These are phyloP conservation scores for Fusarium chaquense DNA, from an alignment of 2,329 filamentous ascomycete genomes.

Conservation along the genomic window DNA sequence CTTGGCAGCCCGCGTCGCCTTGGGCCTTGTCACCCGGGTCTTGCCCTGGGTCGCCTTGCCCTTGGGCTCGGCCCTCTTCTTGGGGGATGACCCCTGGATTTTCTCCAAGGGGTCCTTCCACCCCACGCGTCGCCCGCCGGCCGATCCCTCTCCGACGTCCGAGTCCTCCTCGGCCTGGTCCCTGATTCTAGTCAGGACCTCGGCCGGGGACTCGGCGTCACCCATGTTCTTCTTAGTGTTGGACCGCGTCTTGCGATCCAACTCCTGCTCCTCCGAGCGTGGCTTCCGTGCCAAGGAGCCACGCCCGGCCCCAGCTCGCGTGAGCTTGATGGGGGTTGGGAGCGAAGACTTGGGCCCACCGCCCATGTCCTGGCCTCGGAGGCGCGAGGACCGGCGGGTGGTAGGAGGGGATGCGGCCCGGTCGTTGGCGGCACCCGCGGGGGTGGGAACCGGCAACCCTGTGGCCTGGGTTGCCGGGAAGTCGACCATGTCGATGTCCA, in stretches of 20 bases:
- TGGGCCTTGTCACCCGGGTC: conserved; percentile 51
- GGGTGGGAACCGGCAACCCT: background rate
- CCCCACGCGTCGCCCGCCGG: conserved; percentile 44
- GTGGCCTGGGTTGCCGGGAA: conserved; percentile 5
- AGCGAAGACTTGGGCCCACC: conserved; percentile 50
- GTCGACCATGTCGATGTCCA: conserved; percentile 33
- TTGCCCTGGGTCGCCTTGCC: conserved; percentile 42
- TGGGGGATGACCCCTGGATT: conserved; percentile 45
- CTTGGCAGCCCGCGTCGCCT: conserved; percentile 46
- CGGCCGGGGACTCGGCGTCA: conserved; percentile 52
- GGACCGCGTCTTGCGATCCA: conserved; percentile 50
- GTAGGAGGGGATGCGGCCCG: conserved; percentile 20
- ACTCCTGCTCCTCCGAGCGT: conserved; percentile 50
- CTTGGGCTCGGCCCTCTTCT: conserved; percentile 38
- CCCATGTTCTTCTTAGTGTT: conserved; percentile 55
- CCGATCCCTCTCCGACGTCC: conserved; percentile 30
- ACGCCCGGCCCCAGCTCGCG: conserved; percentile 44
- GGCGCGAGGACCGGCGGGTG: conserved; percentile 52
- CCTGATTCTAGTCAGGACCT: conserved; percentile 51
- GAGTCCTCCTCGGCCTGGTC: conserved; percentile 39
- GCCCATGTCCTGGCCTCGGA: conserved; percentile 41
- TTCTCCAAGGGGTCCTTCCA: conserved; percentile 53
- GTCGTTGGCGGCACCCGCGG: conserved; percentile 3
- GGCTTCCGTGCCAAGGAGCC: conserved; percentile 38
- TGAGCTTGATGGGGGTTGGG: conserved; percentile 52